Conservation (phyloP, 306 rosid species). For the Castanea crenata region DNA sequence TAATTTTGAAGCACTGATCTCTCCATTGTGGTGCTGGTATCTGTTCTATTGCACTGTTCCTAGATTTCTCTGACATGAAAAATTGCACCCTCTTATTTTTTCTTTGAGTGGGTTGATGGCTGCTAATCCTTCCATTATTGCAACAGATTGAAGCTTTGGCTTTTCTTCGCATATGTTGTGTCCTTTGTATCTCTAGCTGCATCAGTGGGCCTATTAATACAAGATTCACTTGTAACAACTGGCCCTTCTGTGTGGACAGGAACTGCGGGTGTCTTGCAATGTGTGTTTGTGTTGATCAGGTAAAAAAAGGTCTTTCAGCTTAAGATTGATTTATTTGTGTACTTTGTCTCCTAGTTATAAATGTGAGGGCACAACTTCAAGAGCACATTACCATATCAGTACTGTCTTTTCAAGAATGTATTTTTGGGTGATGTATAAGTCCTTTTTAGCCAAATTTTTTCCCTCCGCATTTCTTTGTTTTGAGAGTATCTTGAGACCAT, state of each 20-base stretch:
- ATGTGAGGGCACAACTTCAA: not conserved
- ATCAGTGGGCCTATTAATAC: slow-evolving; percentile 88
- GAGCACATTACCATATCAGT: not conserved
- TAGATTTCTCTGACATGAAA: not conserved
- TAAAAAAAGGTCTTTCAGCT: slow-evolving; percentile 21
- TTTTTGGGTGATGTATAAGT: not conserved
- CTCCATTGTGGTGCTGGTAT: not conserved
- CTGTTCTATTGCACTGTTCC: not conserved
- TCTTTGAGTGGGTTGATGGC: slow-evolving; percentile 15
- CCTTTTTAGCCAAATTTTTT: not conserved
- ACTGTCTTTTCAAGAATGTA: not conserved
- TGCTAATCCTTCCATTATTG: slow-evolving; percentile 27
- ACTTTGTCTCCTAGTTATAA: slow-evolving; percentile 6
- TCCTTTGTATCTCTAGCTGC: slow-evolving; percentile 98
- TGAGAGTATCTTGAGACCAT: too few species aligned
- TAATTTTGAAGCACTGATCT: not conserved
- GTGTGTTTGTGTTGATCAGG: slow-evolving; percentile 90
- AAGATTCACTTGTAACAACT: slow-evolving; percentile 79
- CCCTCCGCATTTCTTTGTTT: too few species aligned
- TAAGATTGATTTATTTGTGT: slow-evolving; percentile 5
- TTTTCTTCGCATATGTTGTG: slow-evolving; percentile 92
- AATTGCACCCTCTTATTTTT: slow-evolving; percentile 7
- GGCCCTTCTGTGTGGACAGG: slow-evolving; percentile 95
- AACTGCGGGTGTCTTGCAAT: slow-evolving; percentile 89
- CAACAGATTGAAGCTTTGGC: slow-evolving; percentile 96